A percentile compares a stretch with the other conserved stretches of the same genome.
phyloP scores from a whole-genome alignment of 139 green algal species.

The Volvox africanus region DNA sequence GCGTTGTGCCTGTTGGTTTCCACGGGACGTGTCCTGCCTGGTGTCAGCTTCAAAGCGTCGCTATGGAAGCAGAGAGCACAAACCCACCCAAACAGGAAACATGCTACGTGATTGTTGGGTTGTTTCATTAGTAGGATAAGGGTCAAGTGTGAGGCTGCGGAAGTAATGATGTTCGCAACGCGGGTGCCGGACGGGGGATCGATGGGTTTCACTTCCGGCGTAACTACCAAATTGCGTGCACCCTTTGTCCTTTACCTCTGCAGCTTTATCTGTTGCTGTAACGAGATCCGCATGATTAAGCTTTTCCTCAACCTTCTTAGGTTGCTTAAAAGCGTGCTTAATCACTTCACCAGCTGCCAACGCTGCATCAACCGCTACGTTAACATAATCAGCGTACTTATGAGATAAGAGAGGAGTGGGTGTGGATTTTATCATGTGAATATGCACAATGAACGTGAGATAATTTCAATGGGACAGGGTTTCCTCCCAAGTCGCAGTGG shows the following conservation, averaged over 20 bases:
- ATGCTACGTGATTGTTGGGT: too few relatives aligned
- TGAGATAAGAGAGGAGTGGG: neutral
- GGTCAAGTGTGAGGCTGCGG: neutral
- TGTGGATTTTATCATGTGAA: neutral
- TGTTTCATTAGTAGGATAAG: neutral
- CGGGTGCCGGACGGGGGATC: too few relatives aligned
- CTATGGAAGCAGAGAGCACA: too few relatives aligned
- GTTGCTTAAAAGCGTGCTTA: slow-evolving; percentile 11
- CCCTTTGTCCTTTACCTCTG: slow-evolving; percentile 72
- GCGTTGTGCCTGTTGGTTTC: too few relatives aligned
- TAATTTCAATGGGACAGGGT: too few relatives aligned
- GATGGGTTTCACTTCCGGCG: neutral
- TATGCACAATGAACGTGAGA: too few relatives aligned
- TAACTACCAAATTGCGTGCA: neutral
- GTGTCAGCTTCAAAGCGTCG: too few relatives aligned
- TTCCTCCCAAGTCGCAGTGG: too few relatives aligned
- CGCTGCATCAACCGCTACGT: slow-evolving; percentile 48
- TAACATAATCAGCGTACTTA: neutral
- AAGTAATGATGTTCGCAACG: neutral
- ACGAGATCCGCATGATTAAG: slow-evolving; percentile 90
- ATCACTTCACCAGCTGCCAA: slow-evolving; percentile 50
- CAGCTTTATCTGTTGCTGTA: slow-evolving; percentile 95
- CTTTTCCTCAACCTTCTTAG: slow-evolving; percentile 68
- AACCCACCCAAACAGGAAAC: too few relatives aligned
- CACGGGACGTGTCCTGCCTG: too few relatives aligned